A percentile compares a stretch with the other conserved stretches of the same genome.
Conservation (phyloP, 2,329 filamentous ascomycete species). For the Plectosphaerella plurivora region DNA sequence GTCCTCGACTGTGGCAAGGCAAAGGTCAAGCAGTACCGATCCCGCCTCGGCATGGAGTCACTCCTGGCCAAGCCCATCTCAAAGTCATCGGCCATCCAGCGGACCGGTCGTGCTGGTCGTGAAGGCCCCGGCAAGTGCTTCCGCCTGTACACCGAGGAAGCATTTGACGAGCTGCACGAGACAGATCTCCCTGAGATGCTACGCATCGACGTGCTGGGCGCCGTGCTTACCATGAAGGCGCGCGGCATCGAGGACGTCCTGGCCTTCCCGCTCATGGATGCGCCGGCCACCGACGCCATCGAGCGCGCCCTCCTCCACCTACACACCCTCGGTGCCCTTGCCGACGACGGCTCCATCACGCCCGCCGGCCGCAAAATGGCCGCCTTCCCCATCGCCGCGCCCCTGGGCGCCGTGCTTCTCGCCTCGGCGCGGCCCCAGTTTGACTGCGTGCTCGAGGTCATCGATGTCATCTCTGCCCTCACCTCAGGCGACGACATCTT, state of each 20-base stretch:
- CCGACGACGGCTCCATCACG: conserved; percentile 69
- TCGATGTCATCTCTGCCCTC: conserved; percentile 73
- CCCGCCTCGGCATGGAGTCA: conserved; percentile 81
- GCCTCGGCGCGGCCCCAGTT: conserved; percentile 67
- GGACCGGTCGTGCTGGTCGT: conserved; percentile 86
- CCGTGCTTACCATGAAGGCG: conserved; percentile 90
- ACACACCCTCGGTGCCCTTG: conserved; percentile 71
- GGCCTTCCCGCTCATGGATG: conserved; percentile 79
- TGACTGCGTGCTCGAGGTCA: conserved; percentile 73
- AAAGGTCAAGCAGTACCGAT: conserved; percentile 88
- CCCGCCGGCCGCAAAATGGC: conserved; percentile 72
- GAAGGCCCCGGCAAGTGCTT: conserved; percentile 89
- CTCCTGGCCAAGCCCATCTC: conserved; percentile 88
- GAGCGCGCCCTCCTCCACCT: conserved; percentile 80
- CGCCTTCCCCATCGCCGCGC: conserved; percentile 75
- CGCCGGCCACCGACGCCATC: conserved; percentile 71
- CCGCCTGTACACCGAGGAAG: conserved; percentile 77
- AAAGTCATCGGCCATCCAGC: conserved; percentile 86
- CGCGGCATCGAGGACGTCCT: conserved; percentile 79
- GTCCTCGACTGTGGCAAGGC: conserved; percentile 92
- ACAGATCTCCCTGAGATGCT: conserved; percentile 85
- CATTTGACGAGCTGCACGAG: conserved; percentile 66
- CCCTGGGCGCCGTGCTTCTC: conserved; percentile 76
- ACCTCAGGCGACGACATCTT: conserved; percentile 62
- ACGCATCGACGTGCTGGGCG: conserved; percentile 80